Conservation (phyloP, 2,329 filamentous ascomycete genomes). For the Apiospora koreana region DNA sequence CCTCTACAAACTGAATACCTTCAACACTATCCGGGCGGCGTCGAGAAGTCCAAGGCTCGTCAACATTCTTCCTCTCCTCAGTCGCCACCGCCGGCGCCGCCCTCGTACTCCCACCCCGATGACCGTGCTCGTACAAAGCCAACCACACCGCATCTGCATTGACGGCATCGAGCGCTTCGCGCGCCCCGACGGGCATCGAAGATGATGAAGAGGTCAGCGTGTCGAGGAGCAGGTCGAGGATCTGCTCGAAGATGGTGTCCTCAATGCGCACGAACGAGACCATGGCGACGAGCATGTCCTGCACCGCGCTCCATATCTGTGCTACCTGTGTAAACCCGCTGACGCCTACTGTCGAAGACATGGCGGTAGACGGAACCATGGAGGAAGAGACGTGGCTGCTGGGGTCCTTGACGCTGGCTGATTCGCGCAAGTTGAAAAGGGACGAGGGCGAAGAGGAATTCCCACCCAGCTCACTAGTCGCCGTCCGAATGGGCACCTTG, state of each 20-base stretch:
- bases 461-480: background rate
- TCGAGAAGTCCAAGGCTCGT: background rate
- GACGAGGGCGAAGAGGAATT: background rate
- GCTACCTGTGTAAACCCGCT: conserved; percentile 62
- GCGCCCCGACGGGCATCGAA: conserved; percentile 42
- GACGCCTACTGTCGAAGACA: conserved; percentile 38
- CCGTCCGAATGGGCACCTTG: background rate
- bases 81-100: background rate
- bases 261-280: conserved; percentile 64
- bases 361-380: conserved; percentile 11
- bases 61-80: background rate
- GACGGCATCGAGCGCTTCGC: conserved; percentile 58
- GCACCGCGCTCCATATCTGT: conserved; percentile 65
- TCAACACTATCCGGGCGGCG: background rate
- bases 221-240: conserved; percentile 62
- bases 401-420: conserved; percentile 21
- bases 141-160: conserved; percentile 82
- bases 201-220: conserved; percentile 41
- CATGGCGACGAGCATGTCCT: conserved; percentile 61
- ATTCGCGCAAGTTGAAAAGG: background rate
- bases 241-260: conserved; percentile 71
- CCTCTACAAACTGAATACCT: background rate
- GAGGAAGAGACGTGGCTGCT: background rate
- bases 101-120: background rate
- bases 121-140: conserved; percentile 45